These are phyloP conservation scores for Fusarium azukiicola DNA, from an alignment of 2,329 filamentous ascomycete species.

Conservation along the genomic window DNA sequence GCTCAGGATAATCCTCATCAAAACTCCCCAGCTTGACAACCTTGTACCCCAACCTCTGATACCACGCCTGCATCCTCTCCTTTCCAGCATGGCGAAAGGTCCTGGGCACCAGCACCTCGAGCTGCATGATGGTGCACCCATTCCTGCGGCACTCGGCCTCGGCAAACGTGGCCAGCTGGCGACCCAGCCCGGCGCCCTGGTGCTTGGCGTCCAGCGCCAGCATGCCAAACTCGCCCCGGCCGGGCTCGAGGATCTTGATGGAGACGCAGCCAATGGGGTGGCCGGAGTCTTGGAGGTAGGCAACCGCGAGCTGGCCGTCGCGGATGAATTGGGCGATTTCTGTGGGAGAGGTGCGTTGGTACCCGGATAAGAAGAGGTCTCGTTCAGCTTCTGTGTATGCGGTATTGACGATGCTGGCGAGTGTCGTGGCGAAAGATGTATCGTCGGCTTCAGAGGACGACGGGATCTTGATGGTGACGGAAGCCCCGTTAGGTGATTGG, in stretches of 20 bases:
- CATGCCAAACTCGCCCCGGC: slow-evolving; percentile 55
- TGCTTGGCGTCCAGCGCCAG: slow-evolving; percentile 50
- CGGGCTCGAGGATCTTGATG: slow-evolving; percentile 47
- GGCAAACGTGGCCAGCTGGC: slow-evolving; percentile 52
- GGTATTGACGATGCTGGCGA: slow-evolving; percentile 53
- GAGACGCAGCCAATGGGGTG: slow-evolving; percentile 54
- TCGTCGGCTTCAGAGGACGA: slow-evolving; percentile 44
- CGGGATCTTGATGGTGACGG: slow-evolving; percentile 49
- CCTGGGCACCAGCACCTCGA: slow-evolving; percentile 55
- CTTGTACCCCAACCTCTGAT: slow-evolving; percentile 54
- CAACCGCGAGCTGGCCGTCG: slow-evolving; percentile 51
- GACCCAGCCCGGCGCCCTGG: slow-evolving; percentile 52
- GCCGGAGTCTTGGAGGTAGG: slow-evolving; percentile 30
- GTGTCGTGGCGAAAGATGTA: slow-evolving; percentile 22
- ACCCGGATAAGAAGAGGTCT: slow-evolving; percentile 53
- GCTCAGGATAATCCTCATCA: slow-evolving; percentile 52
- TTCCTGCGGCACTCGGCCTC: slow-evolving; percentile 52
- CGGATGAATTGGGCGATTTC: slow-evolving; percentile 51
- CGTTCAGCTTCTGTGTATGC: slow-evolving; percentile 53
- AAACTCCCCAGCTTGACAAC: slow-evolving; percentile 54
- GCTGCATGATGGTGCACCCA: slow-evolving; percentile 55
- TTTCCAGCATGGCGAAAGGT: slow-evolving; percentile 54
- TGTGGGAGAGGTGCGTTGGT: slow-evolving; percentile 48
- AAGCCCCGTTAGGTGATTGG: background rate
- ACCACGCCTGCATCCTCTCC: slow-evolving; percentile 54